Evolutionary conservation across 2,329 filamentous ascomycete species (phyloP).

Genomic region (Aspergillus proliferans): DNA sequence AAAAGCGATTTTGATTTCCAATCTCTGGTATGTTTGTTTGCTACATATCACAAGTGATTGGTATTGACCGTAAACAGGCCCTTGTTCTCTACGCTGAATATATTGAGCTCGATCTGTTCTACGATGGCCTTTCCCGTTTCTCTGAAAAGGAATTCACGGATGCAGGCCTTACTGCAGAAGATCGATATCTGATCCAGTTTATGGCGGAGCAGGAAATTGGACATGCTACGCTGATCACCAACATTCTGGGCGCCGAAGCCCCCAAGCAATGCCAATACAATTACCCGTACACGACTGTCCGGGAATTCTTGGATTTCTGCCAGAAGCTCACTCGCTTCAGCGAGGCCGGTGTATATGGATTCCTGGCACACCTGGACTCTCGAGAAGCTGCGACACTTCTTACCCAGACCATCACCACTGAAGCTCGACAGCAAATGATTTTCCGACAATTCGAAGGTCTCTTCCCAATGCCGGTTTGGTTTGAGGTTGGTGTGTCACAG

Average conservation of each 20-base stretch:
- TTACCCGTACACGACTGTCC: constrained; percentile 69
- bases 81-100: constrained; percentile 75
- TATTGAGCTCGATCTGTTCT: constrained; percentile 79
- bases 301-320: constrained; percentile 75
- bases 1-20: constrained; percentile 80
- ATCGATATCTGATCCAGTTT: constrained; percentile 64
- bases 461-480: constrained; percentile 78
- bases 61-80: constrained; percentile 29
- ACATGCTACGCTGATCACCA: constrained; percentile 68
- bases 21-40: constrained; percentile 48
- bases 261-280: constrained; percentile 74
- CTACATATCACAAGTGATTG: background rate
- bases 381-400: constrained; percentile 68
- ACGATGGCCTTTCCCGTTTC: constrained; percentile 66
- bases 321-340: constrained; percentile 80
- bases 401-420: constrained; percentile 68
- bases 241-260: constrained; percentile 67
- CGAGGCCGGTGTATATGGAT: constrained; percentile 74
- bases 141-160: constrained; percentile 62
- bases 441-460: constrained; percentile 78
- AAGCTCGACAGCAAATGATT: constrained; percentile 75
- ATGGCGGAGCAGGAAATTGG: constrained; percentile 74
- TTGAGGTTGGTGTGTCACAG: constrained; percentile 71
- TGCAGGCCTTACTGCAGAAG: constrained; percentile 62
- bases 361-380: constrained; percentile 69